A percentile compares a stretch with the other conserved stretches of the same genome.
Conservation (phyloP, 1,284 basidiomycete genomes). For the Pterula multifida region DNA sequence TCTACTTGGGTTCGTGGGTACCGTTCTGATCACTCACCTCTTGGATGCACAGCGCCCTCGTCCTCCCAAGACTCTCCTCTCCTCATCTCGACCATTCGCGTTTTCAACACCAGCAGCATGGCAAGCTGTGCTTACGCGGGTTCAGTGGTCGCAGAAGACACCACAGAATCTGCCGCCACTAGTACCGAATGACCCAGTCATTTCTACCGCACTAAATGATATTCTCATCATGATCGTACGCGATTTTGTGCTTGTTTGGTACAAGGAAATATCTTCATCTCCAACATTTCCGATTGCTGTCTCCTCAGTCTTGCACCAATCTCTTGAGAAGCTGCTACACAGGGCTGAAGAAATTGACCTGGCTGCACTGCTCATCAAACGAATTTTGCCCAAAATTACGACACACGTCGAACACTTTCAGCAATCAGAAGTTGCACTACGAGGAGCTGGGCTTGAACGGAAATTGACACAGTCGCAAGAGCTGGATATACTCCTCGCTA, state of each 20-base stretch:
- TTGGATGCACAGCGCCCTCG: conserved; percentile 34
- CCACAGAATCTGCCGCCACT: conserved; percentile 52
- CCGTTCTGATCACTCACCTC: conserved; percentile 40
- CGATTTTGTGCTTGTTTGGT: conserved; percentile 83
- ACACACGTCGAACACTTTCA: conserved; percentile 84
- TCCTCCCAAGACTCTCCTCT: conserved; percentile 24
- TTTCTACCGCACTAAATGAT: conserved; percentile 62
- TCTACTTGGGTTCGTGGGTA: conserved; percentile 33
- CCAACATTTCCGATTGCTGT: conserved; percentile 82
- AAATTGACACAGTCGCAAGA: conserved; percentile 78
- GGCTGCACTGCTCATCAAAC: conserved; percentile 68
- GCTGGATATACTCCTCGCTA: conserved; percentile 73
- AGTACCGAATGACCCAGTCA: conserved; percentile 45
- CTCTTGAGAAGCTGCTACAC: conserved; percentile 44
- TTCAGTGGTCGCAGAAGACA: conserved; percentile 68
- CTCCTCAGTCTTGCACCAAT: conserved; percentile 62
- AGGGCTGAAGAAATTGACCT: conserved; percentile 58
- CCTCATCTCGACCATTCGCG: conserved; percentile 55
- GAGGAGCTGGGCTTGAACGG: conserved; percentile 65
- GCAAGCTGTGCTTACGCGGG: conserved; percentile 76
- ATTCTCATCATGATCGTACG: conserved; percentile 70
- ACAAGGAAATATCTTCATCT: conserved; percentile 71
- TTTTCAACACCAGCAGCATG: conserved; percentile 88
- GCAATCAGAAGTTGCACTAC: conserved; percentile 77
- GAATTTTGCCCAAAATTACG: conserved; percentile 79